phyloP scores from a whole-genome alignment of 2,329 filamentous ascomycete species.

The Fusarium pseudoanthophilum region DNA sequence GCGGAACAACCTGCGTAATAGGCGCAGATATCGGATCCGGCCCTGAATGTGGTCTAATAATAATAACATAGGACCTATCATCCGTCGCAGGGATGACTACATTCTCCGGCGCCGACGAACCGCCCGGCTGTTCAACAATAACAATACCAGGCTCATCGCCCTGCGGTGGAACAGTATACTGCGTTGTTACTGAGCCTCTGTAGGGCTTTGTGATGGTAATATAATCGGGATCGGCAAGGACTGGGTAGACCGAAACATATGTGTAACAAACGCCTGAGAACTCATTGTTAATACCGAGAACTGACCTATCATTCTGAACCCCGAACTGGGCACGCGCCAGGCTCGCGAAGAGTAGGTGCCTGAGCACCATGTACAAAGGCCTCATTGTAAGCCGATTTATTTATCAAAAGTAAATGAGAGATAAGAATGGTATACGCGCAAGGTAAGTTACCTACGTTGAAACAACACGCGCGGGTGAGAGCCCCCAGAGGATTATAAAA shows the following conservation, averaged over 20 bases:
- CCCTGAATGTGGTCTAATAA: constrained; percentile 36
- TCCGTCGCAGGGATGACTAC: constrained; percentile 34
- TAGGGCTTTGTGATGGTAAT: constrained; percentile 39
- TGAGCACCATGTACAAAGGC: constrained; percentile 14
- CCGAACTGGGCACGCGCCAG: constrained; percentile 16
- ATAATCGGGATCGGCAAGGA: constrained; percentile 36
- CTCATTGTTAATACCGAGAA: constrained; percentile 38
- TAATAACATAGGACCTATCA: constrained; percentile 30
- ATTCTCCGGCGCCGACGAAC: constrained; percentile 20
- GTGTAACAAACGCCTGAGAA: constrained; percentile 41
- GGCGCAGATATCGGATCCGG: constrained; percentile 25
- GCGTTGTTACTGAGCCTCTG: constrained; percentile 27
- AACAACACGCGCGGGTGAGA: background rate
- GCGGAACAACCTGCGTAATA: constrained; percentile 26
- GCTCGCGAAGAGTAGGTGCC: constrained; percentile 14
- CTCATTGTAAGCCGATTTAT: constrained; percentile 14
- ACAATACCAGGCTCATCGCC: constrained; percentile 33
- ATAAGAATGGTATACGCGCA: background rate
- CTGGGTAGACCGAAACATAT: constrained; percentile 42
- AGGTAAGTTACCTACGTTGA: background rate
- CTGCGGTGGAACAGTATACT: constrained; percentile 36
- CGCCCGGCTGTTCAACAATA: constrained; percentile 33
- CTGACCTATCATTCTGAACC: constrained; percentile 38
- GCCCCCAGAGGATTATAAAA: constrained; percentile 21
- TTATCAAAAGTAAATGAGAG: constrained; percentile 6